A percentile compares a stretch with the other conserved stretches of the same genome.
phyloP scores from a whole-genome alignment of 164 flowering plant genomes.

The Pachysandra terminalis region DNA sequence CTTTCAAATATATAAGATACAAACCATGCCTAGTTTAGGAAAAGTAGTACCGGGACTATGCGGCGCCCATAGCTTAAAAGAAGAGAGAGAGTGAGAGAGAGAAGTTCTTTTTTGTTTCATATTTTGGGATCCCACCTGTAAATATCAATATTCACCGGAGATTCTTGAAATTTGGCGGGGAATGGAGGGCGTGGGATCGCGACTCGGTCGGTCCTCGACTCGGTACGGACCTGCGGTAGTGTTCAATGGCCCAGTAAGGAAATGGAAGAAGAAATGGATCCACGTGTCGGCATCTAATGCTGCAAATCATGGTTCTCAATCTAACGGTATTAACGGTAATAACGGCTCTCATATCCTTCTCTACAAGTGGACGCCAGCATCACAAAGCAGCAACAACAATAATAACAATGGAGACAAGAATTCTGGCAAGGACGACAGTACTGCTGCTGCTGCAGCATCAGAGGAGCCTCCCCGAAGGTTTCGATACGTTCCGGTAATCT shows the following conservation, averaged over 20 bases:
- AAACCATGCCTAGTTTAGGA: not conserved
- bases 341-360: slow-evolving; percentile 68
- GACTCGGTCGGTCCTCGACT: slow-evolving; percentile 85
- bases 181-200: slow-evolving; percentile 97
- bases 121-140: not conserved
- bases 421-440: slow-evolving; percentile 27
- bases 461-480: slow-evolving; percentile 68
- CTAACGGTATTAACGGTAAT: slow-evolving; percentile 34
- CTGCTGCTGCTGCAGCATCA: no score
- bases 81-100: not conserved
- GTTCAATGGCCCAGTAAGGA: slow-evolving; percentile 91
- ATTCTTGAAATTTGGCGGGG: not conserved
- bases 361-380: slow-evolving; percentile 83
- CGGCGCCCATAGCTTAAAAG: not conserved
- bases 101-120: not conserved
- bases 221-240: slow-evolving; percentile 89
- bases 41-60: not conserved
- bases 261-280: slow-evolving; percentile 97
- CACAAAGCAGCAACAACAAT: slow-evolving; percentile 33
- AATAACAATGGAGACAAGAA: slow-evolving; percentile 25
- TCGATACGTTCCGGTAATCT: slow-evolving; percentile 78
- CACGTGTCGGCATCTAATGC: slow-evolving; percentile 50
- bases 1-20: no score
- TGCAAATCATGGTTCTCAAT: slow-evolving; percentile 11
- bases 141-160: not conserved